Evolutionary conservation across 2,329 filamentous ascomycete species (phyloP), one percentile per base, ranked within the genome.

Genomic region (Aspergillus latus): DNA sequence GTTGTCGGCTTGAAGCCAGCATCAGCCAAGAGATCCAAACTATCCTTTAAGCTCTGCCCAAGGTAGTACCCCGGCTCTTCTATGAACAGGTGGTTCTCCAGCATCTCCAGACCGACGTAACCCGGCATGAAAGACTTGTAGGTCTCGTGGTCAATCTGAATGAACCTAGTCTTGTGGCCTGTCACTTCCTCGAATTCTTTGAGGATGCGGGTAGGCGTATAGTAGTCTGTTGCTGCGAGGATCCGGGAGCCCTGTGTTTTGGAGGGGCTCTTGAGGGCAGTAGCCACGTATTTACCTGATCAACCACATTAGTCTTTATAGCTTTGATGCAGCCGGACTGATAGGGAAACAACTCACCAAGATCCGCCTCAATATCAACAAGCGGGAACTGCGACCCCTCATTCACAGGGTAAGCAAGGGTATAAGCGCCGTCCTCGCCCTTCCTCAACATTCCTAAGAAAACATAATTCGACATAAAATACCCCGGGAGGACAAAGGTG

Each of bases 71-170:
- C 81, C 29, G 75, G 79, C 15, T 79, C 74, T 52, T 78, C 72
- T 56, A 84, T 68, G 42, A 84, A 72, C 42, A 77, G 70, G 67
- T 82, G 78, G 57, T 82, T 85, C 68, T 84, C 77, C 37, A 80
- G 68, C 66, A 84, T 56, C 65, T 84, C 82, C 53, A 80, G 32
- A 62, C 72, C 65, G 1, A 64, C 43, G 4, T 54, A 53, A 2
- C 56, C 15, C 2, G 64, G 63, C 6, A 70, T 45, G 6, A 62
- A 61, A 1, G 60, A 60, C 44, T 65, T 68, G 48, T 68, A 72
- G 9, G 61, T 50, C 13, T 68, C 62, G n/a, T 59, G 32, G 16
- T 60, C 50, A 9, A 70, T 34, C 55, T 65, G 60, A 1, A 65
- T 36, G 16, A 62, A 68, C 4, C 59, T 55, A 3, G 69, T 62